Conservation (phyloP, 768 basidiomycete genomes). For the Boletus reticulatus region DNA sequence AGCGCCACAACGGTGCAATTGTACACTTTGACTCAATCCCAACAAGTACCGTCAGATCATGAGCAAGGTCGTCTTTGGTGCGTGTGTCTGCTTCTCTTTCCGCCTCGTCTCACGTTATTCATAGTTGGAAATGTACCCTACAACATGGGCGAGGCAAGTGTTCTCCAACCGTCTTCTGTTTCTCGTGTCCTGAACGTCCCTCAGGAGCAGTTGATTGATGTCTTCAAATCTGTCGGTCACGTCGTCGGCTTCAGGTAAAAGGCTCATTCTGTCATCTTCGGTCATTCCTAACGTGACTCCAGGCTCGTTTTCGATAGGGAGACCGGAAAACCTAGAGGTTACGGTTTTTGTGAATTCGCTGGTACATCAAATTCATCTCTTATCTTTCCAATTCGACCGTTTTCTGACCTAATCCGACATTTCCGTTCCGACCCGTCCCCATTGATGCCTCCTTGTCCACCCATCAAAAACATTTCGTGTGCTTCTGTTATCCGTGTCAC, state of each 20-base stretch:
- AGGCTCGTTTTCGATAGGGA: slow-evolving; percentile 89
- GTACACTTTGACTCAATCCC: not conserved
- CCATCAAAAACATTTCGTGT: slow-evolving; percentile 14
- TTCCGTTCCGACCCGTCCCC: slow-evolving; percentile 11
- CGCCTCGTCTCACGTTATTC: slow-evolving; percentile 1
- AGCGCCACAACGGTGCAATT: slow-evolving; percentile 4
- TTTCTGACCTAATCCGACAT: slow-evolving; percentile 41
- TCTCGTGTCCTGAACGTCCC: slow-evolving; percentile 5
- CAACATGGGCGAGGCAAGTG: slow-evolving; percentile 73
- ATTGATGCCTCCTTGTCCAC: not conserved
- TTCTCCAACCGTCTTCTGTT: not conserved
- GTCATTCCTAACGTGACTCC: slow-evolving; percentile 3
- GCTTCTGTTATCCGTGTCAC: slow-evolving; percentile 9
- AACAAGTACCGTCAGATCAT: slow-evolving; percentile 27
- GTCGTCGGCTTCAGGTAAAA: slow-evolving; percentile 82
- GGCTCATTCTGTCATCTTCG: not conserved
- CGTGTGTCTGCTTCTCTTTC: slow-evolving; percentile 17
- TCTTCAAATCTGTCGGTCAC: slow-evolving; percentile 86
- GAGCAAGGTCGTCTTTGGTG: slow-evolving; percentile 77
- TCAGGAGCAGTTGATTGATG: slow-evolving; percentile 80
- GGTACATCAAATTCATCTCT: slow-evolving; percentile 55
- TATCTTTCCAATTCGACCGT: slow-evolving; percentile 20
- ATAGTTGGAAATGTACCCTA: slow-evolving; percentile 88
- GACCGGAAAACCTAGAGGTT: slow-evolving; percentile 93
- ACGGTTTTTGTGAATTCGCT: slow-evolving; percentile 91